A percentile compares a stretch with the other conserved stretches of the same genome.
These are phyloP conservation scores for Fusarium nisikadoi DNA, from an alignment of 2,329 filamentous ascomycete genomes.

Conservation along the genomic window DNA sequence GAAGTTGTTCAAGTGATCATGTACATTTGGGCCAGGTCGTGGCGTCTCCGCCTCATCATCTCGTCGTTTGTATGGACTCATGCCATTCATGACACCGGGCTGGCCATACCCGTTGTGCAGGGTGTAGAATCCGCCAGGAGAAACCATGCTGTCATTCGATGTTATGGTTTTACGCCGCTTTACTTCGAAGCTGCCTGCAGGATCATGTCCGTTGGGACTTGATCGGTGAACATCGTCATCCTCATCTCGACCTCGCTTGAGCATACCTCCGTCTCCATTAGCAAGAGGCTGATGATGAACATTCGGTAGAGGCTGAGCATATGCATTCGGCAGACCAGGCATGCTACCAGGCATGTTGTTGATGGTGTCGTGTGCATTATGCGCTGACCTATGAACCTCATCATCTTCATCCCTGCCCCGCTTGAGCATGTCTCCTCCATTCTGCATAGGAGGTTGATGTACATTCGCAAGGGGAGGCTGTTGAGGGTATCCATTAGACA, in stretches of 20 bases:
- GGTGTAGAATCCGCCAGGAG: conserved; percentile 20
- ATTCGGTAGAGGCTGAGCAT: conserved; percentile 64
- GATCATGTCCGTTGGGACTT: conserved; percentile 55
- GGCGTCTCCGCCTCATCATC: conserved; percentile 69
- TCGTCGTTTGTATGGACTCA: conserved; percentile 57
- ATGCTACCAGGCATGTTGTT: conserved; percentile 70
- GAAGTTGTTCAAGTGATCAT: conserved; percentile 56
- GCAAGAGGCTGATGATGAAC: conserved; percentile 45
- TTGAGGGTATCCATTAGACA: conserved; percentile 72
- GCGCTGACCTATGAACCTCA: conserved; percentile 65
- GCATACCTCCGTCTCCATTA: conserved; percentile 68
- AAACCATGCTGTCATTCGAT: conserved; percentile 20
- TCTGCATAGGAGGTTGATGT: conserved; percentile 59
- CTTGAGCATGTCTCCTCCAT: conserved; percentile 66
- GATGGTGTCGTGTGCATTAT: conserved; percentile 77
- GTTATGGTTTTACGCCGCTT: conserved; percentile 83
- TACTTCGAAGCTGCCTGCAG: conserved; percentile 64
- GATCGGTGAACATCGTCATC: conserved; percentile 53
- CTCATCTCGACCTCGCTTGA: conserved; percentile 66
- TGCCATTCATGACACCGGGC: conserved; percentile 68
- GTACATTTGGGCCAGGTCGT: conserved; percentile 67
- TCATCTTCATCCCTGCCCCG: conserved; percentile 70
- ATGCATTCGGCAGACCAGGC: conserved; percentile 67
- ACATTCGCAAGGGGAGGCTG: conserved; percentile 58
- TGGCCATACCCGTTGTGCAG: conserved; percentile 20